Conservation (phyloP, 2,329 filamentous ascomycete genomes). For the Aspergillus spinulosporus region DNA sequence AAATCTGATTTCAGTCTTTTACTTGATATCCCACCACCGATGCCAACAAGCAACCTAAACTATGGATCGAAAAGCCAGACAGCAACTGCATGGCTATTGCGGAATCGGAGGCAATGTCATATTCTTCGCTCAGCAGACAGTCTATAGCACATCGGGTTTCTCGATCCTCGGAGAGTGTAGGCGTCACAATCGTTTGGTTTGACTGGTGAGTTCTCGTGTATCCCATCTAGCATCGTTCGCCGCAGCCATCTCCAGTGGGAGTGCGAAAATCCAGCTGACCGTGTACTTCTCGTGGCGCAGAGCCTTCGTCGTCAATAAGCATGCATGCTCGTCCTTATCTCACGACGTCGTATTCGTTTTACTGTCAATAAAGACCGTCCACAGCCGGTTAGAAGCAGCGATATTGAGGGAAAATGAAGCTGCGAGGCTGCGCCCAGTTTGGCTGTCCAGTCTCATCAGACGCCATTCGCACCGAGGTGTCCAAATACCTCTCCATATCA, state of each 20-base stretch:
- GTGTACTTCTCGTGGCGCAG: not conserved
- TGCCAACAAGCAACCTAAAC: slow-evolving; percentile 5
- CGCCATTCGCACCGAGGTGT: not conserved
- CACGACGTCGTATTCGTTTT: not conserved
- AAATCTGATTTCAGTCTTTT: not conserved
- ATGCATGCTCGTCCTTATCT: not conserved
- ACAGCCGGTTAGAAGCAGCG: not conserved
- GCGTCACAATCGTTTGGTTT: not conserved
- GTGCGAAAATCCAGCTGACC: slow-evolving; percentile 4
- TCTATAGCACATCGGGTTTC: slow-evolving; percentile 4
- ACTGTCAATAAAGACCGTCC: not conserved
- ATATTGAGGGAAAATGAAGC: not conserved
- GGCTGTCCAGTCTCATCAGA: not conserved
- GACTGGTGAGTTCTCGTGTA: not conserved
- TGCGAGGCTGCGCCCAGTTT: not conserved
- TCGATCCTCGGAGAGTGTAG: slow-evolving; percentile 2
- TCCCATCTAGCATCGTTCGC: slow-evolving; percentile 1
- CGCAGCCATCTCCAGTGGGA: not conserved
- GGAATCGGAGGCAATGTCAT: not conserved
- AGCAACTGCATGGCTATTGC: slow-evolving; percentile 8
- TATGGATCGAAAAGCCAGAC: slow-evolving; percentile 21
- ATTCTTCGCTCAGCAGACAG: slow-evolving; percentile 9
- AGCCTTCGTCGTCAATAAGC: not conserved
- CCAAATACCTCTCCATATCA: not conserved
- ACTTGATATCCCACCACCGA: slow-evolving; percentile 6